Conservation (phyloP, 495 filamentous ascomycete species). For the Cudoniella acicularis region DNA sequence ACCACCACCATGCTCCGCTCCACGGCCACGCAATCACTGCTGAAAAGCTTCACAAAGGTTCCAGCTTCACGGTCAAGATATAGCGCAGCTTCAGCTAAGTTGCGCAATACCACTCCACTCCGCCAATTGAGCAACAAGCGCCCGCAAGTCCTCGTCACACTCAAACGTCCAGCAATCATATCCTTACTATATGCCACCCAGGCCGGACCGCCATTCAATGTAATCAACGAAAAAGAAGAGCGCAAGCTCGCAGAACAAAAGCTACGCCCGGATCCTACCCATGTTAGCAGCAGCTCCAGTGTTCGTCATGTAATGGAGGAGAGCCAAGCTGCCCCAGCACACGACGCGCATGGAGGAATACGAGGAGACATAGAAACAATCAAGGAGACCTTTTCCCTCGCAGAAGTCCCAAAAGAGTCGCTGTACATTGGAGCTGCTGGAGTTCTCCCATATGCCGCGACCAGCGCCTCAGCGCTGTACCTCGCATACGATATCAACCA, state of each 20-base stretch:
- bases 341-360: conserved; percentile 58
- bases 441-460: conserved; percentile 85
- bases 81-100: conserved; percentile 21
- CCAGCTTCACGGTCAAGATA: conserved; percentile 19
- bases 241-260: conserved; percentile 44
- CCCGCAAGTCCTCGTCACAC: conserved; percentile 10
- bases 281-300: conserved; percentile 53
- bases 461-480: conserved; percentile 82
- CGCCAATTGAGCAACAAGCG: conserved; percentile 17
- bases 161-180: conserved; percentile 17
- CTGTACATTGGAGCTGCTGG: conserved; percentile 82
- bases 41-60: conserved; percentile 27
- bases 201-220: conserved; percentile 26
- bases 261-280: conserved; percentile 51
- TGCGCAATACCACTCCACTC: conserved; percentile 6
- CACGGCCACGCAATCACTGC: conserved; percentile 29
- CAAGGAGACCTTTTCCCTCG: conserved; percentile 81
- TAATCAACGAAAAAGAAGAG: conserved; percentile 50
- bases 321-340: conserved; percentile 17
- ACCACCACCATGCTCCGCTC: conserved; percentile 34
- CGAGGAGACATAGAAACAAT: conserved; percentile 70
- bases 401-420: conserved; percentile 74
- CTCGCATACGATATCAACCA: conserved; percentile 79
- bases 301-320: conserved; percentile 51
- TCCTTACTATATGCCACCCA: conserved; percentile 27